Evolutionary conservation across 805 yeast species (phyloP), one percentile per base, ranked within the genome.

Genomic region (Candida ficus): DNA sequence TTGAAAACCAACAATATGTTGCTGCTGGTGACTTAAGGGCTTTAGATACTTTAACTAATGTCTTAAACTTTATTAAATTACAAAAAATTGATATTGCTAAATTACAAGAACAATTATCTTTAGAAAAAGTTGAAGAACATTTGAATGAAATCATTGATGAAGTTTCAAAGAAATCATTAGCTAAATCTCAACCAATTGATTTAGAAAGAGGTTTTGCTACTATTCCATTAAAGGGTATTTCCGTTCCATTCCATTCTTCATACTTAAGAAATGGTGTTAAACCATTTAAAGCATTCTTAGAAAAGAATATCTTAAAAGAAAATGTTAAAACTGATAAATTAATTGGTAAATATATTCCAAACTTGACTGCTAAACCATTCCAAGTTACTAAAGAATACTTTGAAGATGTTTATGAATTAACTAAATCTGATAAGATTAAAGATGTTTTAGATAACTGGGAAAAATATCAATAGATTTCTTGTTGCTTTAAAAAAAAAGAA

Each of bases 231-330:
- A 89, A 84, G 75, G 99, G 99, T 56, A 93, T 93, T 53, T 88
- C 96, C n/a, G 99, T 93, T 62, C 99, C 99, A 48, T 93, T 93
- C 97, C 99, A 93, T 71, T 89, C 97, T 22, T 83, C 96, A n/a
- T 93, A 95, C 72, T 76, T 93, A 71, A 84, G 91, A 76, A 86
- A 93, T 43, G 99, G 99, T 70, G 99, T 93, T 45, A 91, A 90
- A 70, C 99, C 99, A 58, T 93, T 93, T 87, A 90, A 91, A 76
- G 86, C 89, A 70, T 93, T 93, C 83, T 76, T 93, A 72, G 81
- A 82, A 64, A 93, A 89, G 83, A 91, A 93, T 78, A 84, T 93
- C 59, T 83, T 95, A 49, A 87, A 84, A 71, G 85, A 88, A 56
- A 95, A 96, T 36, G 93, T 93, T 51, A 91, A 91, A 72, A 95